phyloP scores from a whole-genome alignment of 768 basidiomycete species.

The Cystofilobasidium bisporidii region DNA sequence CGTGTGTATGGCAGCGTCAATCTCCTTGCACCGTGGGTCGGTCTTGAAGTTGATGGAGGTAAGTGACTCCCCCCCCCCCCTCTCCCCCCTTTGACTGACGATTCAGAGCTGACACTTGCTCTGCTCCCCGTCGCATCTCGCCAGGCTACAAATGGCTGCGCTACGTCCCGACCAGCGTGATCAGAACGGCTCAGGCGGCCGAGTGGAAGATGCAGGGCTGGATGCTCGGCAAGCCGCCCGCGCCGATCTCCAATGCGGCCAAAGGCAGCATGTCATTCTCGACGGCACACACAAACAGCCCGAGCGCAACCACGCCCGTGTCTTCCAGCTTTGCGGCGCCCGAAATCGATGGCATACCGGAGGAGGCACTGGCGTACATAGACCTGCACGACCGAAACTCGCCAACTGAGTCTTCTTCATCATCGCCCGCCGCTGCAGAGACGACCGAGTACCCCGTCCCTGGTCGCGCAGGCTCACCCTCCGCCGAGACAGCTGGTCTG shows the following conservation, averaged over 20 bases:
- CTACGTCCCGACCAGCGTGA: constrained; percentile 82
- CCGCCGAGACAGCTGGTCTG: no score
- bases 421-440: not conserved
- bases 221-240: constrained; percentile 90
- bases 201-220: constrained; percentile 96
- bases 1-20: constrained; percentile 76
- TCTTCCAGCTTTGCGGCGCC: no score
- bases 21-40: constrained; percentile 91
- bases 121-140: not conserved
- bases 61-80: no score
- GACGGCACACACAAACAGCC: no score
- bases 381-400: not conserved
- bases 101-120: not conserved
- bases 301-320: no score
- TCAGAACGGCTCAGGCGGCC: constrained; percentile 91
- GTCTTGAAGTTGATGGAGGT: constrained; percentile 73
- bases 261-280: no score
- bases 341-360: not conserved
- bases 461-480: no score
- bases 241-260: not conserved
- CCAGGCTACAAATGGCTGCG: constrained; percentile 88
- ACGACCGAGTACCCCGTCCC: not conserved
- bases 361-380: not conserved
- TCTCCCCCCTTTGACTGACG: no score
- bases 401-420: constrained; percentile 7